A percentile compares a stretch with the other conserved stretches of the same genome.
phyloP scores from a whole-genome alignment of 805 yeast species.

The Candida vartiovaarae region DNA sequence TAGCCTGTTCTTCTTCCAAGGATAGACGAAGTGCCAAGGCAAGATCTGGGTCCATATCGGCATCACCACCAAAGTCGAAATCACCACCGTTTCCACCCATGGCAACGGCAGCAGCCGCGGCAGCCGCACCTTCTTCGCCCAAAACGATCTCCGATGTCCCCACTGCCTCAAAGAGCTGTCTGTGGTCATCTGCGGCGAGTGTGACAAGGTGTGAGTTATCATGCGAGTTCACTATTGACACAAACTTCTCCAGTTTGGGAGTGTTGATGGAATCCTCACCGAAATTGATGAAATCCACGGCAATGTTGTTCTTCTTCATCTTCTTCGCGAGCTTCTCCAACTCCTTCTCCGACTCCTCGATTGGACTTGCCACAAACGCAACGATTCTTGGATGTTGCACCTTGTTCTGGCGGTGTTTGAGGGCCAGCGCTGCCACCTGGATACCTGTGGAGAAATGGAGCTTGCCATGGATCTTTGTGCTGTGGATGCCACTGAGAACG shows the following conservation, averaged over 20 bases:
- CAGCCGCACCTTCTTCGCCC: slow-evolving; percentile 46
- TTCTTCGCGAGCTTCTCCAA: slow-evolving; percentile 81
- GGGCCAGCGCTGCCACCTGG: slow-evolving; percentile 89
- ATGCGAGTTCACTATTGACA: slow-evolving; percentile 60
- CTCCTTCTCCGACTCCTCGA: slow-evolving; percentile 59
- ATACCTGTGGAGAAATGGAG: slow-evolving; percentile 72
- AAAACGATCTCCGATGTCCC: slow-evolving; percentile 68
- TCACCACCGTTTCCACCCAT: slow-evolving; percentile 42
- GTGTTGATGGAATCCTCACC: slow-evolving; percentile 84
- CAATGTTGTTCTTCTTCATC: slow-evolving; percentile 87
- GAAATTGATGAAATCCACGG: slow-evolving; percentile 83
- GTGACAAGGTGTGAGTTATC: slow-evolving; percentile 79
- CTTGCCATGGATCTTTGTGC: slow-evolving; percentile 62
- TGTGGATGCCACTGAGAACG: slow-evolving; percentile 77
- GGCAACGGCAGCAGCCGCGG: slow-evolving; percentile 29
- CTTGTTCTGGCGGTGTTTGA: slow-evolving; percentile 93
- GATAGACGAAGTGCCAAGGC: slow-evolving; percentile 94
- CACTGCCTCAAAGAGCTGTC: slow-evolving; percentile 73
- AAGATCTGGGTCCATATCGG: slow-evolving; percentile 92
- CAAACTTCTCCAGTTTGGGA: slow-evolving; percentile 70
- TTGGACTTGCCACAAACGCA: slow-evolving; percentile 84
- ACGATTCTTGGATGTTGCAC: slow-evolving; percentile 86
- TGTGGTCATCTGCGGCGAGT: slow-evolving; percentile 78
- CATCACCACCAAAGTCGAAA: slow-evolving; percentile 71
- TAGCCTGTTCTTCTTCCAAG: slow-evolving; percentile 86